Conservation (phyloP, 1,139 yeast species). For the Candida labiduridarum region DNA sequence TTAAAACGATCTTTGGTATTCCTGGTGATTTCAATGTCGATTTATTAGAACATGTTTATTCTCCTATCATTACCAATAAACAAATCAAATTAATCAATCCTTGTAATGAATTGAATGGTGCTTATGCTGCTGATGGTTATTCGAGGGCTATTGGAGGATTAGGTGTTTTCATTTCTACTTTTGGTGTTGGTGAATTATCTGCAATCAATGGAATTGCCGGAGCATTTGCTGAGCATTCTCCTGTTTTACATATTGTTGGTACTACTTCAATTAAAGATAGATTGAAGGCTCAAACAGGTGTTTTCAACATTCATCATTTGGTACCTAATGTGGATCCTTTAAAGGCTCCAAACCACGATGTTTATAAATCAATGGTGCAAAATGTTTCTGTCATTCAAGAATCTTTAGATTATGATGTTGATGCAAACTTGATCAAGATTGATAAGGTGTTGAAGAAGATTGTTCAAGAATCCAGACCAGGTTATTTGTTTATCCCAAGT, state of each 20-base stretch:
- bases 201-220: conserved; percentile 87
- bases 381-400: conserved; percentile 63
- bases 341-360: conserved; percentile 54
- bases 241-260: conserved; percentile 83
- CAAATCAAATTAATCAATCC: conserved; percentile 31
- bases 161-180: conserved; percentile 59
- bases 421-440: conserved; percentile 47
- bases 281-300: conserved; percentile 26
- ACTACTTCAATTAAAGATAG: conserved; percentile 44
- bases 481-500: conserved; percentile 74
- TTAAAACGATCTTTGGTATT: conserved; percentile 40
- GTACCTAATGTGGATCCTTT: conserved; percentile 58
- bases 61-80: conserved; percentile 24
- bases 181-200: conserved; percentile 86
- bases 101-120: conserved; percentile 47
- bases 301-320: conserved; percentile 64
- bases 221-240: conserved; percentile 77
- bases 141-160: conserved; percentile 53
- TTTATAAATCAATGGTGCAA: conserved; percentile 63
- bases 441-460: conserved; percentile 66
- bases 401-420: conserved; percentile 52
- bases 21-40: conserved; percentile 47
- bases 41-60: conserved; percentile 38
- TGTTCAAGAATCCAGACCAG: conserved; percentile 67
- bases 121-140: conserved; percentile 82